A percentile compares a stretch with the other conserved stretches of the same genome.
phyloP scores from a whole-genome alignment of 2,329 filamentous ascomycete species.

The Ramichloridium luteum region DNA sequence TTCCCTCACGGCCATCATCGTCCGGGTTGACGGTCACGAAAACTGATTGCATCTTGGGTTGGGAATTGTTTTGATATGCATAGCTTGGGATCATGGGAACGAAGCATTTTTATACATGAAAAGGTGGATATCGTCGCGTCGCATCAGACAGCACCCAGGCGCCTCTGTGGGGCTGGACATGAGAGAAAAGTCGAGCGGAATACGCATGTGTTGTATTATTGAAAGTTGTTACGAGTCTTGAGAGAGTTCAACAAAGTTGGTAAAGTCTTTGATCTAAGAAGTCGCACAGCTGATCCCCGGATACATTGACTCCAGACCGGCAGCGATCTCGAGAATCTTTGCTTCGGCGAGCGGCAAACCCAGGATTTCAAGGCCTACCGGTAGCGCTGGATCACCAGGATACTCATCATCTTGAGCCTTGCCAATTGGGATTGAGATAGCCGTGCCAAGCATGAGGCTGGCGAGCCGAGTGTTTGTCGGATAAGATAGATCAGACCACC shows the following conservation, averaged over 20 bases:
- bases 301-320: slow-evolving; percentile 10
- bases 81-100: no score
- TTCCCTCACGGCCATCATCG: slow-evolving; percentile 3
- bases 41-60: no score
- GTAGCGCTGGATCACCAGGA: slow-evolving; percentile 13
- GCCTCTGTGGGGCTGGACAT: no score
- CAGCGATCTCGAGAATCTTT: slow-evolving; percentile 12
- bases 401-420: slow-evolving; percentile 12
- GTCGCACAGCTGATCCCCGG: not conserved
- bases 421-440: slow-evolving; percentile 24
- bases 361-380: slow-evolving; percentile 17
- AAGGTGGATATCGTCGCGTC: no score
- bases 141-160: no score
- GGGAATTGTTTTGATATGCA: no score
- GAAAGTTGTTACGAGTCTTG: not conserved
- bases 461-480: slow-evolving; percentile 27
- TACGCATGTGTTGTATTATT: not conserved
- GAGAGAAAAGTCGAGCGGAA: no score
- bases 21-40: slow-evolving; percentile 1
- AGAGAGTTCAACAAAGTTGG: no score
- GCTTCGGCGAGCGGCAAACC: slow-evolving; percentile 14
- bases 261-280: no score
- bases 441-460: slow-evolving; percentile 23
- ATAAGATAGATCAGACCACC: slow-evolving; percentile 20
- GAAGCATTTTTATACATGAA: no score